Conservation (phyloP, 257 asterid species). For the Handroanthus guayacan region DNA sequence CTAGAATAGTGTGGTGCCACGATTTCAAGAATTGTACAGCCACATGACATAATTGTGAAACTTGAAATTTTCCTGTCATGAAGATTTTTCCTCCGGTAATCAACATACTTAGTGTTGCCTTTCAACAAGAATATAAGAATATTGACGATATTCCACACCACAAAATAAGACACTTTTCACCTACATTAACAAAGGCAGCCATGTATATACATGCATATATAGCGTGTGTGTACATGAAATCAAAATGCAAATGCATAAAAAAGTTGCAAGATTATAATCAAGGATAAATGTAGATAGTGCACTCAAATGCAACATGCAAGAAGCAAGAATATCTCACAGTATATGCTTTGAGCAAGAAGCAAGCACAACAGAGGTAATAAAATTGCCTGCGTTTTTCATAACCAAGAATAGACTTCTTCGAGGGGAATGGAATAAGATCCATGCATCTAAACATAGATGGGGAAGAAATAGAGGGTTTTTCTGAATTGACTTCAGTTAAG, state of each 20-base stretch:
- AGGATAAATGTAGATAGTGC: constrained; percentile 1
- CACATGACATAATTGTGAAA: constrained; percentile 12
- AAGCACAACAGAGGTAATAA: constrained; percentile 6
- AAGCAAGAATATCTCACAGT: background rate
- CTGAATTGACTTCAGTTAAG: background rate
- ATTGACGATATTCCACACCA: constrained; percentile 19
- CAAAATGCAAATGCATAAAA: constrained; percentile 26
- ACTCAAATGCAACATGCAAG: constrained; percentile 27
- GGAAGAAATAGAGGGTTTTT: background rate
- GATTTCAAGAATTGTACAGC: background rate
- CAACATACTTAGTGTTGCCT: constrained; percentile 1
- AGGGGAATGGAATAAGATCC: constrained; percentile 10
- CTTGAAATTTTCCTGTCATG: background rate
- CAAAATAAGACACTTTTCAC: constrained; percentile 23
- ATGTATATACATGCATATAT: no score
- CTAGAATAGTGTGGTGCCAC: constrained; percentile 2
- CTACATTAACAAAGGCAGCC: background rate
- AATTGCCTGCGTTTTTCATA: constrained; percentile 10
- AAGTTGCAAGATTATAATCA: constrained; percentile 3
- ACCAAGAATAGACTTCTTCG: constrained; percentile 1
- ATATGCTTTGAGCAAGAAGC: background rate
- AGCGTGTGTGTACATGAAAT: background rate
- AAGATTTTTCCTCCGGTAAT: constrained; percentile 24
- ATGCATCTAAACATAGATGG: background rate
- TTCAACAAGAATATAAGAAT: constrained; percentile 21